These are phyloP conservation scores for Pseudoneurospora amorphoporcata DNA, from an alignment of 495 filamentous ascomycete genomes.

Conservation along the genomic window DNA sequence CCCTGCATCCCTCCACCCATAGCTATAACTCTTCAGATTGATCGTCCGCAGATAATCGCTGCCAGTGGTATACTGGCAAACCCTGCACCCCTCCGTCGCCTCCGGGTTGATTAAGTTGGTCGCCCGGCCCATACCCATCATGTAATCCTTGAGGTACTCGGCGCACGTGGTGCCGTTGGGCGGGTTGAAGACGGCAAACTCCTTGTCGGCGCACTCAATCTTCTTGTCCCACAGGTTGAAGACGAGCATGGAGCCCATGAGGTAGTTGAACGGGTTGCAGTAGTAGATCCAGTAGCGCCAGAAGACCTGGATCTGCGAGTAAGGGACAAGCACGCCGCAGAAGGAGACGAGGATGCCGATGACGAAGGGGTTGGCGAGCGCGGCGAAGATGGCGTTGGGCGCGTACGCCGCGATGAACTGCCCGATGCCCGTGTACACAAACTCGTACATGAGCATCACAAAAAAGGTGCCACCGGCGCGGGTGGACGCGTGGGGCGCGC, in stretches of 20 bases:
- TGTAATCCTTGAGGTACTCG: constrained; percentile 17
- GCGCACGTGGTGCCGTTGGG: constrained; percentile 16
- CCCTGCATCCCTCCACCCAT: constrained; percentile 55
- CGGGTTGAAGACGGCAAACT: constrained; percentile 18
- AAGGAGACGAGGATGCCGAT: constrained; percentile 42
- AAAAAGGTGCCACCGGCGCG: constrained; percentile 36
- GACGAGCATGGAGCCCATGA: constrained; percentile 32
- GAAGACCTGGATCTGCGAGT: constrained; percentile 39
- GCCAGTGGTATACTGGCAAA: constrained; percentile 49
- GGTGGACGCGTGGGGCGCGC: constrained; percentile 32
- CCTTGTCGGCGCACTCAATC: constrained; percentile 5
- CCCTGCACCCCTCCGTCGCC: constrained; percentile 41
- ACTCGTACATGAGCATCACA: constrained; percentile 38
- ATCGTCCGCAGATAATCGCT: constrained; percentile 40
- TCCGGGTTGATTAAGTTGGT: constrained; percentile 31
- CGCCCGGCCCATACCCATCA: constrained; percentile 15
- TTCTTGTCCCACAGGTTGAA: constrained; percentile 14
- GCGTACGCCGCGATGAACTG: constrained; percentile 36
- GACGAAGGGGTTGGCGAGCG: constrained; percentile 41
- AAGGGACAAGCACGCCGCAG: constrained; percentile 46
- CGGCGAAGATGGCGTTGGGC: constrained; percentile 43
- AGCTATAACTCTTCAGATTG: constrained; percentile 25
- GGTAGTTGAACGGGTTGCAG: constrained; percentile 46
- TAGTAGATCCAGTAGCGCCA: constrained; percentile 41
- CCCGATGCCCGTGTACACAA: constrained; percentile 40